These are phyloP conservation scores for Sphaceloma murrayae DNA, from an alignment of 2,329 filamentous ascomycete species.

Conservation along the genomic window DNA sequence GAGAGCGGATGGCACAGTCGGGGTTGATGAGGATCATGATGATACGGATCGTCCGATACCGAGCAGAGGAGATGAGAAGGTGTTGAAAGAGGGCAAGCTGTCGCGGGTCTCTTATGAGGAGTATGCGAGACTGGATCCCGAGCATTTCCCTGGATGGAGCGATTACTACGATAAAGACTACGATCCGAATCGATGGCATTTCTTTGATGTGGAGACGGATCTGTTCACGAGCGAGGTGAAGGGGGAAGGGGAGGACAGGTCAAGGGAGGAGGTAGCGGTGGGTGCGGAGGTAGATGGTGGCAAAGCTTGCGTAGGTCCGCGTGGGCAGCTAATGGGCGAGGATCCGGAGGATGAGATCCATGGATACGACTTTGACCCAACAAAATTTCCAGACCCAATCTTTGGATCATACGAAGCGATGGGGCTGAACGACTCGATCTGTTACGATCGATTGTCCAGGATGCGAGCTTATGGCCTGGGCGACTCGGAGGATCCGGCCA, in stretches of 20 bases:
- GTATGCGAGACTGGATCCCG: conserved; percentile 7
- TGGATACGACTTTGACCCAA: conserved; percentile 1
- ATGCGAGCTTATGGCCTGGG: conserved; percentile 84
- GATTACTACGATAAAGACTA: conserved; percentile 10
- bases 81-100: conserved; percentile 1
- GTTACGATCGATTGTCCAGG: conserved; percentile 84
- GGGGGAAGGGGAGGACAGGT: background rate
- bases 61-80: background rate
- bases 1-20: background rate
- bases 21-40: conserved; percentile 5
- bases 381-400: conserved; percentile 73
- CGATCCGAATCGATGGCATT: conserved; percentile 13
- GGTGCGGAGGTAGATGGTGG: background rate
- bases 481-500: conserved; percentile 72
- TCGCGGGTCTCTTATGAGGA: conserved; percentile 1
- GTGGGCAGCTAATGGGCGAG: conserved; percentile 27
- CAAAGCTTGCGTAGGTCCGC: conserved; percentile 19
- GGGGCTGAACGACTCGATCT: conserved; percentile 71
- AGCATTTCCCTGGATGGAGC: conserved; percentile 3
- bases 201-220: conserved; percentile 2
- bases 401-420: conserved; percentile 78
- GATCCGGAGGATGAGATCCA: conserved; percentile 32
- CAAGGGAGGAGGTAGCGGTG: background rate
- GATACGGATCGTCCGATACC: conserved; percentile 3
- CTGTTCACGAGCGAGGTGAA: conserved; percentile 7